phyloP scores from a whole-genome alignment of 805 yeast species.

The Ogataea dorogensis region DNA sequence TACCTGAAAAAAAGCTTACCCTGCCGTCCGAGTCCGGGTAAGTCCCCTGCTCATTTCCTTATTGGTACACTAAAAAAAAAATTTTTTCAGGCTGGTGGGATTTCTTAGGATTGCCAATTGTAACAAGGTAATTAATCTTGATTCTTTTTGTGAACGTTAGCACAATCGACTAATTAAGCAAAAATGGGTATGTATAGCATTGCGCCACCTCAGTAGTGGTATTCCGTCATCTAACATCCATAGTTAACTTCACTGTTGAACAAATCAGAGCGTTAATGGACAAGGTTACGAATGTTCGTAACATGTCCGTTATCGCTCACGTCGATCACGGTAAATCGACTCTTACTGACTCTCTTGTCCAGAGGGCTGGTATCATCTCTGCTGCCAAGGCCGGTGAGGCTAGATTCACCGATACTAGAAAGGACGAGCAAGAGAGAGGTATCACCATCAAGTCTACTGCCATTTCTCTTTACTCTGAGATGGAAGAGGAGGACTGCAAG shows the following conservation, averaged over 20 bases:
- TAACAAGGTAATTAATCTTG: conserved; percentile 12
- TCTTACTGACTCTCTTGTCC: conserved; percentile 98
- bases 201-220: background rate
- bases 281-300: conserved; percentile 99
- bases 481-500: conserved; percentile 80
- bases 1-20: conserved; percentile 3
- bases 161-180: conserved; percentile 12
- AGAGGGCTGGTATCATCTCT: conserved; percentile 98
- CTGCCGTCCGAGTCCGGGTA: conserved; percentile 2
- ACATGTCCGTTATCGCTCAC: conserved; percentile 99
- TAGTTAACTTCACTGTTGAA: conserved; percentile 63
- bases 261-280: conserved; percentile 99
- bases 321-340: conserved; percentile 99
- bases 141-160: conserved; percentile 15
- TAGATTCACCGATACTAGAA: conserved; percentile 99
- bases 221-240: background rate
- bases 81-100: conserved; percentile 15
- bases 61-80: conserved; percentile 13
- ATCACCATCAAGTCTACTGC: conserved; percentile 99
- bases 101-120: conserved; percentile 14
- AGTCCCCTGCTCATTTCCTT: conserved; percentile 7
- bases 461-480: conserved; percentile 89
- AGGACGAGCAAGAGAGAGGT: conserved; percentile 99
- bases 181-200: conserved; percentile 11
- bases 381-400: conserved; percentile 99